A percentile compares a stretch with the other conserved stretches of the same genome.
These are phyloP conservation scores for Malassezia yamatoensis DNA, from an alignment of 1,284 basidiomycete species.

Conservation along the genomic window DNA sequence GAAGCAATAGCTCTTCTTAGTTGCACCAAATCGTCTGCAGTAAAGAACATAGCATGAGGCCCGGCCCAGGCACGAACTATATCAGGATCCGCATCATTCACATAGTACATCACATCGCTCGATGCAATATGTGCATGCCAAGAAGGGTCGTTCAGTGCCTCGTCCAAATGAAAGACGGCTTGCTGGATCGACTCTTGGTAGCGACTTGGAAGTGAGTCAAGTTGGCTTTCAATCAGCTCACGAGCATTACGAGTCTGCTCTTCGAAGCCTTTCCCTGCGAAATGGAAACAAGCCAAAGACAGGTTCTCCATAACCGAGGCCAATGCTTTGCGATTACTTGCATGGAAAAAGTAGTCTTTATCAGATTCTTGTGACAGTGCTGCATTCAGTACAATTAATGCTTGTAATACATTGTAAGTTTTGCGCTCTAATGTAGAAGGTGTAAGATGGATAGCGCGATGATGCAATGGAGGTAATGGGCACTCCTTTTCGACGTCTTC, in stretches of 20 bases:
- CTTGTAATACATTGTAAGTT: conserved; percentile 20
- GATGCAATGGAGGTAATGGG: conserved; percentile 18
- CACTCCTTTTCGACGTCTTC: conserved; percentile 19
- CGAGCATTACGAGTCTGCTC: conserved; percentile 10
- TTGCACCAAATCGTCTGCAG: conserved; percentile 12
- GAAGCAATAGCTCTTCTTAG: neutral
- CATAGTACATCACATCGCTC: neutral
- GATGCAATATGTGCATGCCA: conserved; percentile 7
- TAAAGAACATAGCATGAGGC: neutral
- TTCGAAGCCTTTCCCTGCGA: conserved; percentile 13
- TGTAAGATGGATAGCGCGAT: neutral
- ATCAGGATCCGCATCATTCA: neutral
- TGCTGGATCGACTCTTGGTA: neutral
- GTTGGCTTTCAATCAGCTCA: conserved; percentile 4
- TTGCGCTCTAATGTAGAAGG: conserved; percentile 11
- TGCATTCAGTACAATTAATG: conserved; percentile 18
- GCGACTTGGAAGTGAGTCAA: neutral
- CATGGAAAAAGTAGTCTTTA: conserved; percentile 23
- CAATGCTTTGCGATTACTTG: conserved; percentile 14
- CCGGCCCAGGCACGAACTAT: conserved; percentile 12
- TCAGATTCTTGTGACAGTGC: conserved; percentile 15
- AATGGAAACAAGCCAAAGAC: conserved; percentile 23
- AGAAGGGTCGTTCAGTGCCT: neutral
- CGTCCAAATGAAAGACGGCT: conserved; percentile 12
- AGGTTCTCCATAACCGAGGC: conserved; percentile 19